phyloP scores from a whole-genome alignment of 768 basidiomycete species.

The Mycena galopus region DNA sequence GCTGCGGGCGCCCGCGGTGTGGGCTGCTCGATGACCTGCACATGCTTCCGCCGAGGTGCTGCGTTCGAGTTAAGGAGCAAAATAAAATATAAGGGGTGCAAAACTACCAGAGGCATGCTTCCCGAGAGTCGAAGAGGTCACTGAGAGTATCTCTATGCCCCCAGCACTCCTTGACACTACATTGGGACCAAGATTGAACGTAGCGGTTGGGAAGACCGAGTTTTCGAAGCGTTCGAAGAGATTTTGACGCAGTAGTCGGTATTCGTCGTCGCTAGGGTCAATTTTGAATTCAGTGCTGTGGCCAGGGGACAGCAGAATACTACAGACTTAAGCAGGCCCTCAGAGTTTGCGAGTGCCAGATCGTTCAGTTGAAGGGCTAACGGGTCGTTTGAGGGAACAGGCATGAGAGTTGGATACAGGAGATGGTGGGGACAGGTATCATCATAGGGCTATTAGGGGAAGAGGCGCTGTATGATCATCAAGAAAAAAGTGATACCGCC shows the following conservation, averaged over 20 bases:
- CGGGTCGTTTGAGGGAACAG: conserved; percentile 52
- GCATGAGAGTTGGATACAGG: conserved; percentile 40
- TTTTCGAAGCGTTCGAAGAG: conserved; percentile 77
- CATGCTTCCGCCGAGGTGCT: conserved; percentile 40
- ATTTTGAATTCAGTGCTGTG: not conserved
- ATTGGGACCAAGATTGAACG: too few species aligned
- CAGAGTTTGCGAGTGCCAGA: conserved; percentile 74
- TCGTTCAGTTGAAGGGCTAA: conserved; percentile 76
- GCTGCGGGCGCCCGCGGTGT: conserved; percentile 8
- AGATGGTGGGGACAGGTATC: conserved; percentile 25
- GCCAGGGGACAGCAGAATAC: conserved; percentile 5
- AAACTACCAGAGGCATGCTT: conserved; percentile 34
- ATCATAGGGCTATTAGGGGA: conserved; percentile 26
- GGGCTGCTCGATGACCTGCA: conserved; percentile 26
- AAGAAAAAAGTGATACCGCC: conserved; percentile 9
- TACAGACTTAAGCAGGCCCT: conserved; percentile 74
- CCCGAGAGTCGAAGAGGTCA: conserved; percentile 42
- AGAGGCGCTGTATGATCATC: conserved; percentile 19
- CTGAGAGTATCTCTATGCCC: conserved; percentile 44
- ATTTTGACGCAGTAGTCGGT: conserved; percentile 76
- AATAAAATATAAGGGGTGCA: conserved; percentile 17
- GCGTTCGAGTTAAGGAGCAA: conserved; percentile 17
- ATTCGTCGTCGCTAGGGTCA: conserved; percentile 74
- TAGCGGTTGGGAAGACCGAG: too few species aligned
- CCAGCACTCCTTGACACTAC: too few species aligned